phyloP scores from a whole-genome alignment of 1,284 basidiomycete species.

The Apiotrichum gracile region DNA sequence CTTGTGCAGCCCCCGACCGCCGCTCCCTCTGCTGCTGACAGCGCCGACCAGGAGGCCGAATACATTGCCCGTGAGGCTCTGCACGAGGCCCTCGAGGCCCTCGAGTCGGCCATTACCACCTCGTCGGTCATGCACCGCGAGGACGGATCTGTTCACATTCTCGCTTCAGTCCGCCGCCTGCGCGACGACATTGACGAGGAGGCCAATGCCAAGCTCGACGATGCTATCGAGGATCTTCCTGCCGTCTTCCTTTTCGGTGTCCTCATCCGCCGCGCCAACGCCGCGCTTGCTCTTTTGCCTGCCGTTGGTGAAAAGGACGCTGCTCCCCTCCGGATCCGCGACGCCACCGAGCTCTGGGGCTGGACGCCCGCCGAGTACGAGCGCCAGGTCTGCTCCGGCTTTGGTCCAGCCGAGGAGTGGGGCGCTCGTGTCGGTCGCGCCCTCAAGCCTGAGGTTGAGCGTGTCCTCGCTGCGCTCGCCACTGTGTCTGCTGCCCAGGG shows the following conservation, averaged over 20 bases:
- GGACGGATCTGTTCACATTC: constrained; percentile 19
- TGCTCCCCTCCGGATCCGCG: constrained; percentile 18
- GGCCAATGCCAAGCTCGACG: constrained; percentile 41
- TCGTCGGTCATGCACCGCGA: constrained; percentile 34
- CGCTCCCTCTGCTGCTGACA: constrained; percentile 20
- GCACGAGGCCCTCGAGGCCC: constrained; percentile 45
- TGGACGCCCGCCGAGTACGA: constrained; percentile 43
- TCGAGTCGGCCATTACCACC: constrained; percentile 41
- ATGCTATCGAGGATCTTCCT: constrained; percentile 48
- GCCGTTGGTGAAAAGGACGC: constrained; percentile 9
- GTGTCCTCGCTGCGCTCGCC: constrained; percentile 22
- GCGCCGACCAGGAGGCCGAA: constrained; percentile 36
- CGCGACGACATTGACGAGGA: constrained; percentile 41
- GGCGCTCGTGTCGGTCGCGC: constrained; percentile 39
- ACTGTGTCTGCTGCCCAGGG: constrained; percentile 11
- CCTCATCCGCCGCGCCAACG: constrained; percentile 38
- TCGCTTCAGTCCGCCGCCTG: constrained; percentile 26
- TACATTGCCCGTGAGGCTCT: constrained; percentile 47
- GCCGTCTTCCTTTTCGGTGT: constrained; percentile 42
- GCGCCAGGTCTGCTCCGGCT: constrained; percentile 40
- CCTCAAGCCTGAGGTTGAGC: constrained; percentile 44
- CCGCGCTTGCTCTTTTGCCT: constrained; percentile 15
- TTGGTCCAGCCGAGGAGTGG: constrained; percentile 46
- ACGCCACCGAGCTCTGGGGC: constrained; percentile 41
- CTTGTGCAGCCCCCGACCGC: constrained; percentile 42